Percentiles rank a stretch among this genome's conserved stretches.
phyloP scores from a whole-genome alignment of 2,329 filamentous ascomycete genomes.

The Lasiodiplodia gonubiensis region DNA sequence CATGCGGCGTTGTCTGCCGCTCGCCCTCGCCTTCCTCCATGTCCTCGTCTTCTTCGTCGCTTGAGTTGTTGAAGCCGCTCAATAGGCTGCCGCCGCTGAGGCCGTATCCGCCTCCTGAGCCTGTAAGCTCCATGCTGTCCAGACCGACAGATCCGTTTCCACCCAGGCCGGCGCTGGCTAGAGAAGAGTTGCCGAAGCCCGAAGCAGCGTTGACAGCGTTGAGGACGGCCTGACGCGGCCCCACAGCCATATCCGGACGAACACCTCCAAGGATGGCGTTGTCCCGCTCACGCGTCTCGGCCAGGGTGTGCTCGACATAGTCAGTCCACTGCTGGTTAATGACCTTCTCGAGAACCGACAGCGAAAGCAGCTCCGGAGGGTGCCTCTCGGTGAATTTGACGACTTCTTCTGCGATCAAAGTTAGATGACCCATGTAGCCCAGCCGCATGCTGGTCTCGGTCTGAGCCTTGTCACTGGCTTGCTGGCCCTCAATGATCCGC shows the following conservation, averaged over 20 bases:
- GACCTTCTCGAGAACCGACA: conserved; percentile 83
- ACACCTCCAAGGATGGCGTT: conserved; percentile 98
- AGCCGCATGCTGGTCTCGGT: conserved; percentile 83
- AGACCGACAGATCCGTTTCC: conserved; percentile 62
- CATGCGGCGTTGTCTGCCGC: conserved; percentile 53
- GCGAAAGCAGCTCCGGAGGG: conserved; percentile 83
- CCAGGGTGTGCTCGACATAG: conserved; percentile 91
- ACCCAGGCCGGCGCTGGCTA: conserved; percentile 81
- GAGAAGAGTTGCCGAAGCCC: conserved; percentile 65
- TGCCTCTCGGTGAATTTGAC: conserved; percentile 98
- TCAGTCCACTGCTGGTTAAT: conserved; percentile 90
- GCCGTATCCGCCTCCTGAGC: conserved; percentile 64
- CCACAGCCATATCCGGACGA: conserved; percentile 85
- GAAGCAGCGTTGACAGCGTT: conserved; percentile 64
- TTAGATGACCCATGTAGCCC: conserved; percentile 98
- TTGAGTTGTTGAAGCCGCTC: conserved; percentile 91
- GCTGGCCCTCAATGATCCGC: conserved; percentile 89
- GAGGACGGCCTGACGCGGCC: conserved; percentile 72
- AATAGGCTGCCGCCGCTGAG: conserved; percentile 79
- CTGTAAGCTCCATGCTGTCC: conserved; percentile 69
- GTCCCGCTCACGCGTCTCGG: conserved; percentile 92
- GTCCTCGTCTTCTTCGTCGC: conserved; percentile 95
- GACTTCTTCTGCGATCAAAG: conserved; percentile 95
- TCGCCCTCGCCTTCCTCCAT: conserved; percentile 84
- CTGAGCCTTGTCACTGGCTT: conserved; percentile 84